Evolutionary conservation across 371 early-diverging fungal genomes (phyloP).

Genomic region (Zychaea mexicana): DNA sequence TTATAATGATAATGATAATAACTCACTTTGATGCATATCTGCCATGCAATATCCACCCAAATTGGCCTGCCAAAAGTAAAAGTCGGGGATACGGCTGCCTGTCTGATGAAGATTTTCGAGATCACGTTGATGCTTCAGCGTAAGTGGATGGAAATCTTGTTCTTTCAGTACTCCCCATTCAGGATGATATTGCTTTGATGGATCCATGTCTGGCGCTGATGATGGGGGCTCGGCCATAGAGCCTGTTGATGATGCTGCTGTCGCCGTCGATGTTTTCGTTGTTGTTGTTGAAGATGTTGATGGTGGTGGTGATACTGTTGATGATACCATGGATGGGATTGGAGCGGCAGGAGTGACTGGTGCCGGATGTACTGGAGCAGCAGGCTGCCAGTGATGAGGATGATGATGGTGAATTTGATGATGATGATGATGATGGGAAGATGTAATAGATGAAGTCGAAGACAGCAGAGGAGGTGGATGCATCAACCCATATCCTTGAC

Average conservation of each 20-base stretch:
- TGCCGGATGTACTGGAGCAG: too few species aligned
- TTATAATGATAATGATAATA: not conserved
- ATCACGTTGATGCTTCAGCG: conserved; percentile 48
- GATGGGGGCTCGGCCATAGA: not conserved
- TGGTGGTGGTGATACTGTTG: too few species aligned
- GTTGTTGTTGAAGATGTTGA: not conserved
- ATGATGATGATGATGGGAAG: not conserved
- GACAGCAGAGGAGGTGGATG: not conserved
- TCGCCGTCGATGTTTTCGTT: not conserved
- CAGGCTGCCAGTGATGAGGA: not conserved
- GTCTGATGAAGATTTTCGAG: conserved; percentile 36
- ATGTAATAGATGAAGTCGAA: not conserved
- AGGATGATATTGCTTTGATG: conserved; percentile 29
- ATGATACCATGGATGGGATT: too few species aligned
- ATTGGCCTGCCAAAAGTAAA: conserved; percentile 56
- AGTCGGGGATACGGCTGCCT: conserved; percentile 33
- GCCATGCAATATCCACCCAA: conserved; percentile 56
- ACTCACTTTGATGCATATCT: conserved; percentile 47
- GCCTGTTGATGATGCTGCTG: not conserved
- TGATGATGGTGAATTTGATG: too few species aligned
- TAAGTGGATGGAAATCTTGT: conserved; percentile 47
- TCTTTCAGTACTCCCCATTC: conserved; percentile 53
- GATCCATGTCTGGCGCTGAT: not conserved
- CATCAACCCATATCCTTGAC: not conserved
- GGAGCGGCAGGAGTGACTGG: too few species aligned